These are phyloP conservation scores for Nicotiana rustica DNA, from an alignment of 305 asterid species.

Conservation along the genomic window DNA sequence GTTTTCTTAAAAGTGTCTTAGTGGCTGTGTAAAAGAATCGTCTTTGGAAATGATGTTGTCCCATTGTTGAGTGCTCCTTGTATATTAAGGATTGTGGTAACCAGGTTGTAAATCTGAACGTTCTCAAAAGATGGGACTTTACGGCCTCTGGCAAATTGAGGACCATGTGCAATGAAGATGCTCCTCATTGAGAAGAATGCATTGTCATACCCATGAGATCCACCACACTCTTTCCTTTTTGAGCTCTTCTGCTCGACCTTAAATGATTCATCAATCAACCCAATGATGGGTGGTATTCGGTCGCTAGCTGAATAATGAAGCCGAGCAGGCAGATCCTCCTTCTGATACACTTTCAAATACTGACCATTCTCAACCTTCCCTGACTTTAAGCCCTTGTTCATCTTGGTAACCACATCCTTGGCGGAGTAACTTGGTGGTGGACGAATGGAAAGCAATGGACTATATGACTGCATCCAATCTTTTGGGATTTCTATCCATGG, in stretches of 20 bases:
- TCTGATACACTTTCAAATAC: slow-evolving; percentile 69
- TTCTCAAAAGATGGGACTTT: slow-evolving; percentile 84
- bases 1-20: slow-evolving; percentile 37
- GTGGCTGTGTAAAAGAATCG: slow-evolving; percentile 61
- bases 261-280: slow-evolving; percentile 72
- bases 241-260: slow-evolving; percentile 72
- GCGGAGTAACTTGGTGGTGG: slow-evolving; percentile 54
- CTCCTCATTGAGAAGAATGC: slow-evolving; percentile 79
- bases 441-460: slow-evolving; percentile 72
- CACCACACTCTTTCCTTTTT: slow-evolving; percentile 73
- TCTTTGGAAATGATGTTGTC: slow-evolving; percentile 53
- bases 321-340: slow-evolving; percentile 77
- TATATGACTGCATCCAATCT: slow-evolving; percentile 71
- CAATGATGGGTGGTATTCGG: slow-evolving; percentile 73
- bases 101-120: slow-evolving; percentile 77
- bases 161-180: slow-evolving; percentile 78
- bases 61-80: slow-evolving; percentile 75
- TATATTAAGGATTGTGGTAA: slow-evolving; percentile 57
- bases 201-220: slow-evolving; percentile 84
- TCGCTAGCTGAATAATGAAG: slow-evolving; percentile 71
- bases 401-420: slow-evolving; percentile 61
- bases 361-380: slow-evolving; percentile 66
- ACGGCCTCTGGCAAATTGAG: slow-evolving; percentile 64
- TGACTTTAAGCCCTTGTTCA: slow-evolving; percentile 62
- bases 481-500: slow-evolving; percentile 63